Evolutionary conservation across 805 yeast genomes (phyloP).

Genomic region (Candida tammaniensis): DNA sequence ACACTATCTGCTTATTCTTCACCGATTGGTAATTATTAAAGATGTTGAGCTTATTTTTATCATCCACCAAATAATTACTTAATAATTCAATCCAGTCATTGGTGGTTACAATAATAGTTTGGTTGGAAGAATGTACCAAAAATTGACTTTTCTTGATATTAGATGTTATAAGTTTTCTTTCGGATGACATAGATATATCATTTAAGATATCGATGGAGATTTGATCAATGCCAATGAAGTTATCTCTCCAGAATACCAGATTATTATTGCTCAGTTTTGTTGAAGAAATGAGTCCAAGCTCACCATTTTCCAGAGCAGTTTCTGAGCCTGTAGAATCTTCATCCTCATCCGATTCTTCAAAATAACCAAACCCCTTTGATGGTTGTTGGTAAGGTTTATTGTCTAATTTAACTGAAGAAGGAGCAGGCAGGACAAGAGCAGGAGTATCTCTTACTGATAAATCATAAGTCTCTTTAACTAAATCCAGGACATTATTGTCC

Average conservation of each 20-base stretch:
- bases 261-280: neutral
- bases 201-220: slow-evolving; percentile 17
- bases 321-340: slow-evolving; percentile 4
- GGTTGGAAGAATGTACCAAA: slow-evolving; percentile 2
- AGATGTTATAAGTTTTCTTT: neutral
- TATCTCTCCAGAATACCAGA: slow-evolving; percentile 14
- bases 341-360: slow-evolving; percentile 16
- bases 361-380: slow-evolving; percentile 27
- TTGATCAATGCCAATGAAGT: slow-evolving; percentile 3
- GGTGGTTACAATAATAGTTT: slow-evolving; percentile 14
- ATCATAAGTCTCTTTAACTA: neutral
- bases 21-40: slow-evolving; percentile 3
- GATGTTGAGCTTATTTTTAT: slow-evolving; percentile 4
- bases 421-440: no score
- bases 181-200: slow-evolving; percentile 1
- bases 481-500: neutral
- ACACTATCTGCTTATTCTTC: neutral
- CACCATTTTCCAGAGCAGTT: neutral
- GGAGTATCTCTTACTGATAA: neutral
- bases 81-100: slow-evolving; percentile 16
- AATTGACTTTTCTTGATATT: slow-evolving; percentile 1
- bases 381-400: slow-evolving; percentile 11
- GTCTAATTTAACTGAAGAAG: neutral
- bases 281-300: no score
- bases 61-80: slow-evolving; percentile 7